These are phyloP conservation scores for Daldinia bambusicola DNA, from an alignment of 495 filamentous ascomycete species.

Conservation along the genomic window DNA sequence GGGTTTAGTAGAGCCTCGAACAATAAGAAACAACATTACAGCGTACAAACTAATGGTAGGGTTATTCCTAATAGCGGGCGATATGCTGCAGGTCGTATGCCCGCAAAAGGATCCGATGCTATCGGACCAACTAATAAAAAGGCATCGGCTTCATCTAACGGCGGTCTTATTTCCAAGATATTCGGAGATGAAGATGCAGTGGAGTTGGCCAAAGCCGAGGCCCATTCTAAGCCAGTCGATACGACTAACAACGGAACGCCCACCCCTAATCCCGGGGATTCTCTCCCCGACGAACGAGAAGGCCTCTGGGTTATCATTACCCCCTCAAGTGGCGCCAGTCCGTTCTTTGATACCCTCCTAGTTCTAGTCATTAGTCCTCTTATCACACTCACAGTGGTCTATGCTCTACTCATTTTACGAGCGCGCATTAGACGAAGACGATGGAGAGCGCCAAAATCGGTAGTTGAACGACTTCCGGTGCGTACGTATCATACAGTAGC, in stretches of 20 bases:
- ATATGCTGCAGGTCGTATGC: constrained; percentile 60
- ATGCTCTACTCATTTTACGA: constrained; percentile 85
- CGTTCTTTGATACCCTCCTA: constrained; percentile 94
- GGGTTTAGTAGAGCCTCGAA: constrained; percentile 37
- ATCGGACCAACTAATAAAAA: constrained; percentile 41
- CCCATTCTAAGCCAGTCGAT: constrained; percentile 29
- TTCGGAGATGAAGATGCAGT: constrained; percentile 58
- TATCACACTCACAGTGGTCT: constrained; percentile 91
- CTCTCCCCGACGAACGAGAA: constrained; percentile 64
- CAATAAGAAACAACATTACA: constrained; percentile 50
- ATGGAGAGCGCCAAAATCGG: constrained; percentile 95
- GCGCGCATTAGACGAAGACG: constrained; percentile 88
- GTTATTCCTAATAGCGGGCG: constrained; percentile 83
- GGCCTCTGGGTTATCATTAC: constrained; percentile 97
- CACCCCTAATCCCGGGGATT: constrained; percentile 12
- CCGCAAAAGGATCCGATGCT: constrained; percentile 41
- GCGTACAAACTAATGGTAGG: constrained; percentile 69
- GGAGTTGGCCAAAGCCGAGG: constrained; percentile 41
- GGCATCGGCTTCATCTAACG: constrained; percentile 38
- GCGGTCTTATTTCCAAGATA: constrained; percentile 56
- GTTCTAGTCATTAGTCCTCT: constrained; percentile 93
- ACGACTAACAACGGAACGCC: constrained; percentile 27
- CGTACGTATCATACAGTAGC: constrained; percentile 90
- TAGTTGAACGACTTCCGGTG: constrained; percentile 94
- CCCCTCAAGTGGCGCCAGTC: constrained; percentile 87